phyloP scores from a whole-genome alignment of 345 rosid genomes.

The thale cress (Arabidopsis thaliana) region TAIR10.1 NC_003075.7:14359001-14359500 shows the following conservation, averaged over 20 bases:
- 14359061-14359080: conserved; percentile 44
- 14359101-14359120: conserved; percentile 34
- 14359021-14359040: not conserved
- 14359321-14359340: not conserved
- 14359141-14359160: not conserved
- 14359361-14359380: not conserved
- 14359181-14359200: conserved; percentile 39
- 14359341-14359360: not conserved
- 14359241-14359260: not conserved
- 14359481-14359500: not conserved
- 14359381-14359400: not conserved
- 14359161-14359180: conserved; percentile 31
- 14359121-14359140: not conserved
- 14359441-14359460: conserved; percentile 8
- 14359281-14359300: no score
- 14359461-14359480: not conserved
- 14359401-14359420: conserved; percentile 19
- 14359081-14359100: conserved; percentile 30
- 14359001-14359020: no score
- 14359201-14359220: conserved; percentile 13
- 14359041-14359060: conserved; percentile 36
- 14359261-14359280: not conserved
- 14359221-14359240: conserved; percentile 41
- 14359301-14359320: no score
- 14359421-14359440: not conserved